Base-by-base conservation (phyloP, 1,284 basidiomycete genomes). In the Fomitopsis palustris region DNA sequence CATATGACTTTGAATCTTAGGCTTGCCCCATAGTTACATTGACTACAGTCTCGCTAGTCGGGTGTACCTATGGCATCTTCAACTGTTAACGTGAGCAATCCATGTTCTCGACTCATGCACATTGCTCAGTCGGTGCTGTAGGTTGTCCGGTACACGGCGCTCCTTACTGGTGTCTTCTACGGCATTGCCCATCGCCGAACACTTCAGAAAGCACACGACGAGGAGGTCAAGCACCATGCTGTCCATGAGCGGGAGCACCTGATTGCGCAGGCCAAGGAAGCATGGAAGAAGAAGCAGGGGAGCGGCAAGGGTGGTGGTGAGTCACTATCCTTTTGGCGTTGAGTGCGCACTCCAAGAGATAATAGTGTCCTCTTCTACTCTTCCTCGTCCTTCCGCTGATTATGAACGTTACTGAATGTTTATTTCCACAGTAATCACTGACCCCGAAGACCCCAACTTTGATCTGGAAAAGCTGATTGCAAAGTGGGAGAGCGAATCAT, bases 141-240 rank as follows among this genome's bases (percentile, higher is more conserved):
- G 96, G 96, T 98, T 74, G 92, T 92, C 70, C 93, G 96, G 70
- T 99, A 98, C 78, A 90, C 95, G 39, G 95, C 96, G 56, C 87
- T 99, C 66, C 78, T 91, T 64, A 83, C 85, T 58, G 96, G 96
- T 72, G 85, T 98, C 69, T 79, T 89, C 74, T 99, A 98, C 76
- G 96, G 97, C 70, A 89, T 97, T 74, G 82, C 88, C 68, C 96
- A 98, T 81, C 89, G 90, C 72, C 86, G 91, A 71, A 92, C 95
- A 72, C 80, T 99, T 67, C 95, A 97, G 79, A 85, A 87, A 66
- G 81, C 85, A 65, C 86, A 92, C 72, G 87, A 97, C 75, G 79
- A 82, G 62, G 81, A 87, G 64, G 88, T 87, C 72, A 77, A 84
- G 64, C 81, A 86, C 62, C 83, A 86, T 70, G 88, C 86, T 56